Percentiles rank a stretch among this genome's conserved stretches.
These are phyloP conservation scores for Rhodotorula sp. DNA, from an alignment of 1,284 basidiomycete species.

Conservation along the genomic window DNA sequence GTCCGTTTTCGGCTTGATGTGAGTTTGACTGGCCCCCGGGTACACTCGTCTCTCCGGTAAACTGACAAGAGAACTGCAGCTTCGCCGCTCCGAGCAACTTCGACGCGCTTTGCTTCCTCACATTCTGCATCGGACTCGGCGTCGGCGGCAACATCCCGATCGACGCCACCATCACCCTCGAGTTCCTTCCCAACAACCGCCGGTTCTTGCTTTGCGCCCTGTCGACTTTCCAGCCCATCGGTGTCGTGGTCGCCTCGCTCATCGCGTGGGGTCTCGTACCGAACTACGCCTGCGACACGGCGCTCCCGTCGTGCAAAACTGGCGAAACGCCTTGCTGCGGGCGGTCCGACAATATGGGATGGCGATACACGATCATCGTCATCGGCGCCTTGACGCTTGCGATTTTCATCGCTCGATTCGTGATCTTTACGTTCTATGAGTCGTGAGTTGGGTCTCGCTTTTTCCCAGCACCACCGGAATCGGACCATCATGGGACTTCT, in stretches of 20 bases:
- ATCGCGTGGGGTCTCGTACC: constrained; percentile 54
- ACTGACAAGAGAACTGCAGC: neutral
- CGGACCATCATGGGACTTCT: constrained; percentile 51
- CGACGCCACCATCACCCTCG: constrained; percentile 73
- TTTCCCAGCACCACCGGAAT: too few relatives aligned
- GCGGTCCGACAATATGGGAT: constrained; percentile 57
- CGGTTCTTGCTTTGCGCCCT: constrained; percentile 52
- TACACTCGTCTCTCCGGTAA: neutral
- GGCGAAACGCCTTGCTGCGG: constrained; percentile 45
- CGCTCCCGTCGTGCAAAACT: constrained; percentile 42
- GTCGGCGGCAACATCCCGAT: constrained; percentile 55
- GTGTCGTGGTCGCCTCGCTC: constrained; percentile 54
- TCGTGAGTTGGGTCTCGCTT: constrained; percentile 48
- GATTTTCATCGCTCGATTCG: constrained; percentile 64
- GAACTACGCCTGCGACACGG: constrained; percentile 43
- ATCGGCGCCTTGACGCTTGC: constrained; percentile 49
- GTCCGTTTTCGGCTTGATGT: constrained; percentile 61
- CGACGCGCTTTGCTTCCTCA: constrained; percentile 48
- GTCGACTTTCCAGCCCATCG: constrained; percentile 51
- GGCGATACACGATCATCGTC: constrained; percentile 66
- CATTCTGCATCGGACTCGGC: constrained; percentile 44
- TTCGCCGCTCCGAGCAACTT: constrained; percentile 48
- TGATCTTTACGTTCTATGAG: constrained; percentile 70
- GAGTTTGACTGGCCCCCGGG: neutral
- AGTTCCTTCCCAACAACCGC: constrained; percentile 50